Conservation (phyloP, 805 yeast genomes). For the Ogataea philodendri region DNA sequence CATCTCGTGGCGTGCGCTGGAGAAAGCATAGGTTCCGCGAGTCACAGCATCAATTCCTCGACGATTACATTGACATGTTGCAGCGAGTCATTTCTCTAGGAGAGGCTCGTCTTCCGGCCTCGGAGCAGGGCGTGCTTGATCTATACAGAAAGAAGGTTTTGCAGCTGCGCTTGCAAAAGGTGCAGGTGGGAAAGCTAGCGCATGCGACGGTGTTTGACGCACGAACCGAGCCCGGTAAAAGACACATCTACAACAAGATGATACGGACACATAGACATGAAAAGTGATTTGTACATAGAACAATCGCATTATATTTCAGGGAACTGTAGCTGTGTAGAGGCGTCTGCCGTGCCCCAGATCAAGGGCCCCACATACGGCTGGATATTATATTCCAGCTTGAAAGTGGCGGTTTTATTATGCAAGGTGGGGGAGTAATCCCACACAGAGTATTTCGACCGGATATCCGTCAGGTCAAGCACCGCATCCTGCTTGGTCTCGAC, state of each 20-base stretch:
- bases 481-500: constrained; percentile 61
- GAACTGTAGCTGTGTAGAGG: constrained; percentile 23
- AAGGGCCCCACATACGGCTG: constrained; percentile 90
- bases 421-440: constrained; percentile 77
- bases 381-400: constrained; percentile 82
- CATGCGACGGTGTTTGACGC: constrained; percentile 1
- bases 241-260: constrained; percentile 1
- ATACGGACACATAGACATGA: not conserved
- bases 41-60: too few species aligned
- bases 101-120: too few species aligned
- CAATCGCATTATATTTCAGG: constrained; percentile 18
- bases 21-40: too few species aligned
- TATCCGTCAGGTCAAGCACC: constrained; percentile 46
- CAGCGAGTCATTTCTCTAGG: too few species aligned
- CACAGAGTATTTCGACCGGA: constrained; percentile 72
- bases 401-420: constrained; percentile 59
- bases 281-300: not conserved
- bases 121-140: too few species aligned
- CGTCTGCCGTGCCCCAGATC: constrained; percentile 57
- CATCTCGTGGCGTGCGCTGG: too few species aligned
- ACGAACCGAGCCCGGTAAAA: constrained; percentile 1
- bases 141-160: too few species aligned
- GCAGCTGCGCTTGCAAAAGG: too few species aligned
- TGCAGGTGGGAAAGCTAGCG: too few species aligned
- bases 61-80: too few species aligned